Evolutionary conservation across 139 green algal species (phyloP), one percentile per base, ranked within the genome.

Genomic region (Picochlorum sp.): DNA sequence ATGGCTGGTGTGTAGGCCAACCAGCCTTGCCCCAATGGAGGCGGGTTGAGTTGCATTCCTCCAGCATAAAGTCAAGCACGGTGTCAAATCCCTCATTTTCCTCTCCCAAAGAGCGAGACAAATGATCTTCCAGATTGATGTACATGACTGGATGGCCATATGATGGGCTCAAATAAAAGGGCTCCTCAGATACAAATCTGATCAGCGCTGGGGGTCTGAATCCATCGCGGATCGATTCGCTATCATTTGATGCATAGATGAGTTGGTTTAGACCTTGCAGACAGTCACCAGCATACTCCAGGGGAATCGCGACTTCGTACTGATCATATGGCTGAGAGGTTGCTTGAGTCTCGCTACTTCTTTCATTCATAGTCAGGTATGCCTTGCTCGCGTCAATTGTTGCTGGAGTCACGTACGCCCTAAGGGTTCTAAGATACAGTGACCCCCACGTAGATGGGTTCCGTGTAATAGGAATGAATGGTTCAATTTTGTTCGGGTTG

Each of bases 21-120:
- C 82, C 82, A 26, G 81, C 74, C 62, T 91, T 91, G 62, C 85
- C 85, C 76, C 79, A 95, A 68, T 96, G 89, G 62, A 94, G 49
- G 0, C 89, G 76, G 0, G 77, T 41, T 1, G 77, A 87, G n/a
- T 65, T 49, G 67, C 85, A 92, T 26, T 75, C 56, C 4, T 72
- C 24, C 14, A 68, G 45, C 52, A 82, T 64, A 14, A 83, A 51
- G 4, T 47, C 24, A 26, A 86, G 52, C 6, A 84, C 45, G 1
- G 28, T 18, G n/a, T 73, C 23, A 34, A 62, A 77, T 46, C 60
- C 14, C 24, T 41, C 30, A 63, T 73, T 77, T 57, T 38, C 32
- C 4, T 23, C 30, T 38, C 58, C 58, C 0, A 10, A 23, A 78
- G 69, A 78, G 82, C n/a, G 85, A n/a, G 58, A 88, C 80, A 77